phyloP scores from a whole-genome alignment of 129 eudicot genomes.

The Tanacetum coccineum region DNA sequence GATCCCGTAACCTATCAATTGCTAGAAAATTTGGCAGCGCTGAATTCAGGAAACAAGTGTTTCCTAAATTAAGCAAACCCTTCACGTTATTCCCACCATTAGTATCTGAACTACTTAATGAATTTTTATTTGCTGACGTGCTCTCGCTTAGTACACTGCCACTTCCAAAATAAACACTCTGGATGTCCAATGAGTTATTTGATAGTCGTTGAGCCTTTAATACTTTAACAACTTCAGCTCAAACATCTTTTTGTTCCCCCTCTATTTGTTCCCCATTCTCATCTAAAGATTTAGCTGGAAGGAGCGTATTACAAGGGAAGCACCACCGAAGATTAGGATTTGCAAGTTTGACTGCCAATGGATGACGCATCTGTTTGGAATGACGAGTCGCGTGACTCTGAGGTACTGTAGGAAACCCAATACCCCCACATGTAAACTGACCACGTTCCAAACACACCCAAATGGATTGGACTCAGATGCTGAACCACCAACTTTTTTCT shows the following conservation, averaged over 20 bases:
- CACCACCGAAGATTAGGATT: constrained; percentile 81
- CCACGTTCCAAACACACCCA: constrained; percentile 92
- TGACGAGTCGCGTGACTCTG: constrained; percentile 68
- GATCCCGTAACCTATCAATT: constrained; percentile 50
- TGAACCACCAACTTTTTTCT: constrained; percentile 51
- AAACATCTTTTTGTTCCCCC: constrained; percentile 46
- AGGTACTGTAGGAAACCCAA: constrained; percentile 66
- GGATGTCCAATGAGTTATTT: constrained; percentile 50
- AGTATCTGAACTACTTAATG: constrained; percentile 13
- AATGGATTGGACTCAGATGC: constrained; percentile 50
- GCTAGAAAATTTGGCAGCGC: constrained; percentile 70
- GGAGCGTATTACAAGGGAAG: constrained; percentile 47
- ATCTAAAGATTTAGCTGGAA: constrained; percentile 44
- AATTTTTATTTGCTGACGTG: constrained; percentile 24
- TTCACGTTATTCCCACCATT: constrained; percentile 43
- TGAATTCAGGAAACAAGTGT: constrained; percentile 90
- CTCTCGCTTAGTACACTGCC: constrained; percentile 46
- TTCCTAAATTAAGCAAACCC: constrained; percentile 73
- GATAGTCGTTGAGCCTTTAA: constrained; percentile 41
- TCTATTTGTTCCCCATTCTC: constrained; percentile 44
- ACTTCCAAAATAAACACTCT: constrained; percentile 73
- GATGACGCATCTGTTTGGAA: no score
- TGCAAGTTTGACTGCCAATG: constrained; percentile 55
- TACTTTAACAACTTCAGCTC: constrained; percentile 45
- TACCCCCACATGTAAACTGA: constrained; percentile 78